Percentiles rank a stretch among this genome's conserved stretches.
Evolutionary conservation across 768 basidiomycete genomes (phyloP).

Genomic region (Candolleomyces aberdarensis): DNA sequence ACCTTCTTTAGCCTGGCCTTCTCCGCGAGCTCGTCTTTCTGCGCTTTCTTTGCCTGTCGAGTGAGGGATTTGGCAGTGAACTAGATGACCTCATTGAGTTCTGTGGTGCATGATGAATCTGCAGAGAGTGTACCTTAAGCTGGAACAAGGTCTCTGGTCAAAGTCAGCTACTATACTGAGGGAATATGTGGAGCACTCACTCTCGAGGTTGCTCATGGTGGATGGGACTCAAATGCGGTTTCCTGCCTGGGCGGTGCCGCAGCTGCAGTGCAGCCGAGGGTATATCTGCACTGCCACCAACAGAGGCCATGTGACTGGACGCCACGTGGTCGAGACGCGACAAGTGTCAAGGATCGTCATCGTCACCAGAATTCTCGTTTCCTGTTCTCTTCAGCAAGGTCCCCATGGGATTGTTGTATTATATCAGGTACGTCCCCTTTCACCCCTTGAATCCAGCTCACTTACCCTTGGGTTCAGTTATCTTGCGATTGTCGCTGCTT

Average conservation of each 20-base stretch:
- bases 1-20: constrained; percentile 94
- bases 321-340: no score
- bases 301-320: background rate
- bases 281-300: no score
- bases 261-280: constrained; percentile 4
- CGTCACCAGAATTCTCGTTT: no score
- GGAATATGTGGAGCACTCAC: constrained; percentile 45
- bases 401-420: constrained; percentile 54
- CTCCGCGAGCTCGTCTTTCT: constrained; percentile 91
- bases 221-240: constrained; percentile 8
- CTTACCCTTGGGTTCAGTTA: constrained; percentile 46
- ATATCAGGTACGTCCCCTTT: constrained; percentile 49
- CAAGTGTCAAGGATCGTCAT: no score
- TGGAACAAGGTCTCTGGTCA: constrained; percentile 92
- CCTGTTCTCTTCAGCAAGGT: background rate
- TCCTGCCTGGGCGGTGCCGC: no score
- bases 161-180: constrained; percentile 25
- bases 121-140: constrained; percentile 67
- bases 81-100: constrained; percentile 37
- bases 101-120: constrained; percentile 3
- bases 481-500: constrained; percentile 70
- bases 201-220: constrained; percentile 83
- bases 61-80: constrained; percentile 97
- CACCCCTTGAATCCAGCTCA: background rate
- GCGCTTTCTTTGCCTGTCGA: constrained; percentile 95